A percentile compares a stretch with the other conserved stretches of the same genome.
Evolutionary conservation across 441 rosid genomes (phyloP).

Genomic region (Gossypium armourianum): DNA sequence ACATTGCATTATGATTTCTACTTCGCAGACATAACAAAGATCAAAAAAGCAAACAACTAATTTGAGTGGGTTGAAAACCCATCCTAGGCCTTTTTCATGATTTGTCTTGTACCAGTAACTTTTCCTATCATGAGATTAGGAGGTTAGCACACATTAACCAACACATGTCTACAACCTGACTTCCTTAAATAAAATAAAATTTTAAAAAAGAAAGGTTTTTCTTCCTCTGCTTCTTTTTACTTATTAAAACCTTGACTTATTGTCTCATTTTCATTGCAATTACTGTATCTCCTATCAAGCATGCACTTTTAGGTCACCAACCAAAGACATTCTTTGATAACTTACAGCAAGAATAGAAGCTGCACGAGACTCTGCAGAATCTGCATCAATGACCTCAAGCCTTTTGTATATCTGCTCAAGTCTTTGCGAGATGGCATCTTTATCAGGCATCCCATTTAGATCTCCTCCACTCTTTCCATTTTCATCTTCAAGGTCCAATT

Average conservation of each 20-base stretch:
- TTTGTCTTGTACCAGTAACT: neutral
- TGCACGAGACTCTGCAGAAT: slow-evolving; percentile 87
- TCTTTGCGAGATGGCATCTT: slow-evolving; percentile 55
- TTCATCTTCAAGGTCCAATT: slow-evolving; percentile 46
- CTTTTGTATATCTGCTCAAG: slow-evolving; percentile 85
- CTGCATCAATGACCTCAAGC: slow-evolving; percentile 79
- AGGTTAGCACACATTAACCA: neutral
- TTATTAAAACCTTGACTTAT: neutral
- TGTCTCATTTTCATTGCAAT: slow-evolving; percentile 15
- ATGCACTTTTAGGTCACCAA: slow-evolving; percentile 6
- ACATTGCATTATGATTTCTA: neutral
- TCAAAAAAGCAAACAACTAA: neutral
- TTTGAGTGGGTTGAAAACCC: neutral
- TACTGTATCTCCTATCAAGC: slow-evolving; percentile 10
- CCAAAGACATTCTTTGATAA: slow-evolving; percentile 16
- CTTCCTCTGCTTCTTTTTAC: neutral
- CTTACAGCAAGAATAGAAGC: slow-evolving; percentile 92
- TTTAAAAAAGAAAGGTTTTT: neutral
- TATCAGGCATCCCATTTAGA: slow-evolving; percentile 36
- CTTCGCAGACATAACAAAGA: neutral
- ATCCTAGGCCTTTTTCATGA: neutral
- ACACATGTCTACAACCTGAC: neutral
- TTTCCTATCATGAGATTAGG: neutral
- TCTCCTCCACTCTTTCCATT: slow-evolving; percentile 34
- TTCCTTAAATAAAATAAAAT: neutral